A percentile compares a stretch with the other conserved stretches of the same genome.
Evolutionary conservation across 768 basidiomycete species (phyloP).

Genomic region (Antrodiella citrinella): DNA sequence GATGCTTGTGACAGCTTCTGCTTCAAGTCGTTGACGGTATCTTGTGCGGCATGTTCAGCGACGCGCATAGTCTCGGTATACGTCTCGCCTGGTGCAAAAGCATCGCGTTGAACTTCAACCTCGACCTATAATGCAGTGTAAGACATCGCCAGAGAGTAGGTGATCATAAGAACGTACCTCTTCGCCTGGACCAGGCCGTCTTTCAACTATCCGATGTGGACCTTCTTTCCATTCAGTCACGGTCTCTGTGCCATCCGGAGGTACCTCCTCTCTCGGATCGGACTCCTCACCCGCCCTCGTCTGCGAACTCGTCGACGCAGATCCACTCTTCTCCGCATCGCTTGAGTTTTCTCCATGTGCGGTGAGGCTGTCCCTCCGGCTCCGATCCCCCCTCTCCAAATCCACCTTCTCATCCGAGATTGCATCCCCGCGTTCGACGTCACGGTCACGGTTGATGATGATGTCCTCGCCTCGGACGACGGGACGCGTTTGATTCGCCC

Average conservation of each 20-base stretch:
- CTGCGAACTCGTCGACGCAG: slow-evolving; percentile 8
- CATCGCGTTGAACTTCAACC: slow-evolving; percentile 28
- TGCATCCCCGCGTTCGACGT: slow-evolving; percentile 41
- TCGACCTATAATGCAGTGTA: slow-evolving; percentile 20
- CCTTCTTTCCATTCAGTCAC: slow-evolving; percentile 67
- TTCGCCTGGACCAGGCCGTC: slow-evolving; percentile 46
- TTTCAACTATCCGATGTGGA: slow-evolving; percentile 56
- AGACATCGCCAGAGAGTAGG: no score
- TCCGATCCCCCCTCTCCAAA: slow-evolving; percentile 24
- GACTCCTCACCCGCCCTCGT: slow-evolving; percentile 9
- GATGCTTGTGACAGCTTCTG: slow-evolving; percentile 10
- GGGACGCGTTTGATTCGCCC: slow-evolving; percentile 70
- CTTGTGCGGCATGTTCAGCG: slow-evolving; percentile 18
- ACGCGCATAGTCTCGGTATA: slow-evolving; percentile 18
- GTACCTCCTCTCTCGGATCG: slow-evolving; percentile 26
- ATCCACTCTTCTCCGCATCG: slow-evolving; percentile 8
- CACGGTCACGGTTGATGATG: slow-evolving; percentile 75
- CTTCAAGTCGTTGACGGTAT: slow-evolving; percentile 19
- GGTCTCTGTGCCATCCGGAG: slow-evolving; percentile 37
- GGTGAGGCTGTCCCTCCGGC: slow-evolving; percentile 10
- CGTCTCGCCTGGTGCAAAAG: slow-evolving; percentile 21
- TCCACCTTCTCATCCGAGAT: slow-evolving; percentile 5
- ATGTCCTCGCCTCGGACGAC: slow-evolving; percentile 70
- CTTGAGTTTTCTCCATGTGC: slow-evolving; percentile 6
- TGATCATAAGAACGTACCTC: slow-evolving; percentile 42